Evolutionary conservation across 2,329 filamentous ascomycete genomes (phyloP), one percentile per base, ranked within the genome.

Genomic region (Hypocreales sp.): DNA sequence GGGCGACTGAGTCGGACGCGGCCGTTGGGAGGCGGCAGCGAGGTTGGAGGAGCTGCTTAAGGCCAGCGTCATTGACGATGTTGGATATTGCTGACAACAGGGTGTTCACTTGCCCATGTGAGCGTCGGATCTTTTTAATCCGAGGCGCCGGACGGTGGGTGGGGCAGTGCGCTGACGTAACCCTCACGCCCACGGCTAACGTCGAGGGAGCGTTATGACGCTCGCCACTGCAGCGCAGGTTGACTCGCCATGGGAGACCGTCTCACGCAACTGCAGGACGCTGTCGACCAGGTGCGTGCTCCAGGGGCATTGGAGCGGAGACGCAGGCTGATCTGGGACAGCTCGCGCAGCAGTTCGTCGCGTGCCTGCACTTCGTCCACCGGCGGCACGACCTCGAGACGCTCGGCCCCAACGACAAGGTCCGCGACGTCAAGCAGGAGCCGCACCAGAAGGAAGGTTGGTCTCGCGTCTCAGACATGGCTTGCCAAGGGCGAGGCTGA

Each of bases 241-340:
- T n/a, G n/a, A n/a, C 17, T 10, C 35, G 51, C 36, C 6, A 83
- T 83, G 73, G 67, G 67, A 16, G 82, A 92, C 47, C 64, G 77
- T 35, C 64, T 92, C 31, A 87, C 82, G 2, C 81, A 90, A 50
- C 62, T 90, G 31, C 82, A 92, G 53, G 80, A 90, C 57, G 76
- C 79, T 51, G 70, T 87, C 34, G 81, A 90, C 45, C 73, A 84
- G 64, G 80, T 81, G 56, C 19, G 52, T 15, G 17, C 8, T n/a
- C n/a, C n/a, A n/a, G n/a, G n/a, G n/a, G n/a, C n/a, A n/a, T n/a
- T 7, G 7, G 3, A 16, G n/a, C n/a, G n/a, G n/a, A n/a, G n/a
- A n/a, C n/a, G n/a, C n/a, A n/a, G n/a, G n/a, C n/a, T n/a, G n/a
- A n/a, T n/a, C n/a, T n/a, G n/a, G n/a, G n/a, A 21, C 34, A 79